Percentiles rank a stretch among this genome's conserved stretches.
These are phyloP conservation scores for Apophysomyces variabilis DNA, from an alignment of 371 early-diverging fungal species.

Conservation along the genomic window DNA sequence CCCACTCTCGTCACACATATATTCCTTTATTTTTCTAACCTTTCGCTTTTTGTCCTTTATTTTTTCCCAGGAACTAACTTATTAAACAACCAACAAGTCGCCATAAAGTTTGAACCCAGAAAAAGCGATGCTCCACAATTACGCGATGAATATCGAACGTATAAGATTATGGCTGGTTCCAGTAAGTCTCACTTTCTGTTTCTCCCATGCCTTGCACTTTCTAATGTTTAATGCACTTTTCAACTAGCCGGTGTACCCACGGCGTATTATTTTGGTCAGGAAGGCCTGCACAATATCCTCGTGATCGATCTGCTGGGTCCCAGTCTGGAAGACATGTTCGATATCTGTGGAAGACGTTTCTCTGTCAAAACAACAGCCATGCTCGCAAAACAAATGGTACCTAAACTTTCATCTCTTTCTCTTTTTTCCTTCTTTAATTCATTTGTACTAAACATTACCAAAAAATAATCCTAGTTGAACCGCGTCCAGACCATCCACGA, in stretches of 20 bases:
- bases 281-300: slow-evolving; percentile 91
- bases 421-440: slow-evolving; percentile 7
- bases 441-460: background rate
- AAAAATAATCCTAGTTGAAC: slow-evolving; percentile 60
- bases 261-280: slow-evolving; percentile 94
- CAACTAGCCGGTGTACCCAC: slow-evolving; percentile 78
- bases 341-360: slow-evolving; percentile 90
- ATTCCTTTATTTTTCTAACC: slow-evolving; percentile 7
- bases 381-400: slow-evolving; percentile 94
- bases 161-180: slow-evolving; percentile 81
- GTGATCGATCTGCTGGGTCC: slow-evolving; percentile 97
- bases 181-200: slow-evolving; percentile 30
- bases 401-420: background rate
- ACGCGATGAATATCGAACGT: slow-evolving; percentile 89
- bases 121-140: slow-evolving; percentile 94
- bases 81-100: slow-evolving; percentile 81
- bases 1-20: too few relatives aligned
- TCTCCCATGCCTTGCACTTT: too few relatives aligned
- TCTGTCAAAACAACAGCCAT: slow-evolving; percentile 92
- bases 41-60: background rate
- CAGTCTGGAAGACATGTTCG: slow-evolving; percentile 95
- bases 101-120: slow-evolving; percentile 93
- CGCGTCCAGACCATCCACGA: slow-evolving; percentile 97
- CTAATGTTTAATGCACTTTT: too few relatives aligned
- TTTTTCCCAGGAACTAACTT: slow-evolving; percentile 62